Conservation (phyloP, 2,329 filamentous ascomycete species). For the Elsinoe arachidis region DNA sequence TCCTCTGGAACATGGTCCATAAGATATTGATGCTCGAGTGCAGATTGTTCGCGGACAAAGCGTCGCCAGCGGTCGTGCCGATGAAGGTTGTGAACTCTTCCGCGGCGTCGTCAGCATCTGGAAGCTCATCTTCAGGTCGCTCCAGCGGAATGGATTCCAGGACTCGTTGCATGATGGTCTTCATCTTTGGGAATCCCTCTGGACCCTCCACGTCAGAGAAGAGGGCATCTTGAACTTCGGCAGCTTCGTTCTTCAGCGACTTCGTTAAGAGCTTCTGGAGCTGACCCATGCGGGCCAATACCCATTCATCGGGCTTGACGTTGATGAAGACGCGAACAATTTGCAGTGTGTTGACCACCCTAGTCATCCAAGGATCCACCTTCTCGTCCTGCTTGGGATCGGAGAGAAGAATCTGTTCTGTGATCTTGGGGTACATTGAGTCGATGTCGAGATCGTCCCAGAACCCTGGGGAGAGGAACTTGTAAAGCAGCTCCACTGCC, state of each 20-base stretch:
- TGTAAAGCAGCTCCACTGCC: slow-evolving; percentile 70
- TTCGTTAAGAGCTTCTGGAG: slow-evolving; percentile 88
- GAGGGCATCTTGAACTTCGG: slow-evolving; percentile 88
- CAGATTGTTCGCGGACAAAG: slow-evolving; percentile 48
- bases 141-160: slow-evolving; percentile 82
- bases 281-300: slow-evolving; percentile 64
- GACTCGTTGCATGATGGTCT: slow-evolving; percentile 70
- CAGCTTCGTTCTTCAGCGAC: slow-evolving; percentile 74
- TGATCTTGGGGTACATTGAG: slow-evolving; percentile 72
- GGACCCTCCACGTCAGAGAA: slow-evolving; percentile 65
- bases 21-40: slow-evolving; percentile 78
- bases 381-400: slow-evolving; percentile 50
- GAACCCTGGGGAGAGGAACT: slow-evolving; percentile 74
- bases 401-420: slow-evolving; percentile 72
- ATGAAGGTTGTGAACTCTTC: slow-evolving; percentile 82
- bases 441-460: slow-evolving; percentile 92
- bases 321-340: slow-evolving; percentile 84
- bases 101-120: slow-evolving; percentile 62
- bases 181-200: slow-evolving; percentile 52
- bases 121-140: slow-evolving; percentile 59
- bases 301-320: slow-evolving; percentile 83
- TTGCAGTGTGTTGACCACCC: slow-evolving; percentile 88
- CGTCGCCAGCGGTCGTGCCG: slow-evolving; percentile 78
- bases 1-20: slow-evolving; percentile 81
- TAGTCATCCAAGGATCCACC: slow-evolving; percentile 66